These are phyloP conservation scores for Ophiocordyceps polyrhachis-furcata DNA, from an alignment of 2,329 filamentous ascomycete species.

Conservation along the genomic window DNA sequence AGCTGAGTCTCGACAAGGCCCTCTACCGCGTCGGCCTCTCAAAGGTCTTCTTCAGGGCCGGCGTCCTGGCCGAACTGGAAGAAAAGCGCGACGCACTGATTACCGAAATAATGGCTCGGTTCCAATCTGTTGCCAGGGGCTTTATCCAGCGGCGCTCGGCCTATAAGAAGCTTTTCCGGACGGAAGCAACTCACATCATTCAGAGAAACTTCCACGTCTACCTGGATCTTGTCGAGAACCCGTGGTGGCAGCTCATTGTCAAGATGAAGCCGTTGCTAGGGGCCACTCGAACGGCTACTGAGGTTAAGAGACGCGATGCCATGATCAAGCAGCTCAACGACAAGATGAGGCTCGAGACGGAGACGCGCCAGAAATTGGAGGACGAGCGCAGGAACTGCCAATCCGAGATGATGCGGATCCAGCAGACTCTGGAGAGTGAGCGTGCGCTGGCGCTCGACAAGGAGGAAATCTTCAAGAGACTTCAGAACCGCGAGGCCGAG, in stretches of 20 bases:
- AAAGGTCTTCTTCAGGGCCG: conserved; percentile 95
- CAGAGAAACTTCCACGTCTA: conserved; percentile 90
- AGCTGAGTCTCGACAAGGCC: conserved; percentile 65
- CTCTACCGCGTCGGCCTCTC: conserved; percentile 88
- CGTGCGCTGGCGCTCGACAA: conserved; percentile 91
- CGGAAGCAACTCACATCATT: conserved; percentile 86
- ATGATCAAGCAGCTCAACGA: conserved; percentile 76
- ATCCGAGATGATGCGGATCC: conserved; percentile 70
- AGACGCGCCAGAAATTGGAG: conserved; percentile 62
- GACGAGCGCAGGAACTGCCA: conserved; percentile 82
- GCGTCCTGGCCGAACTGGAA: conserved; percentile 89
- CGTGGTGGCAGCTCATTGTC: conserved; percentile 93
- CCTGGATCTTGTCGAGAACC: conserved; percentile 71
- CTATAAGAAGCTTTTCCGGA: conserved; percentile 83
- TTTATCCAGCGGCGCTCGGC: conserved; percentile 76
- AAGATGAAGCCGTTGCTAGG: conserved; percentile 92
- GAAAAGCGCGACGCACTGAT: conserved; percentile 88
- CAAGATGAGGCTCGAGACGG: conserved; percentile 60
- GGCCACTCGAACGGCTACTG: conserved; percentile 74
- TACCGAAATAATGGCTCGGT: conserved; percentile 78
- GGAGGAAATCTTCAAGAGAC: conserved; percentile 95
- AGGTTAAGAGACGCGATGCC: conserved; percentile 89
- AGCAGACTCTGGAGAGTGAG: conserved; percentile 90
- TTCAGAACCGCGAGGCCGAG: conserved; percentile 80
- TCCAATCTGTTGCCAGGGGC: conserved; percentile 81